Conservation (phyloP, 2,329 filamentous ascomycete species). For the Sclerotinia sclerotiorum region DNA sequence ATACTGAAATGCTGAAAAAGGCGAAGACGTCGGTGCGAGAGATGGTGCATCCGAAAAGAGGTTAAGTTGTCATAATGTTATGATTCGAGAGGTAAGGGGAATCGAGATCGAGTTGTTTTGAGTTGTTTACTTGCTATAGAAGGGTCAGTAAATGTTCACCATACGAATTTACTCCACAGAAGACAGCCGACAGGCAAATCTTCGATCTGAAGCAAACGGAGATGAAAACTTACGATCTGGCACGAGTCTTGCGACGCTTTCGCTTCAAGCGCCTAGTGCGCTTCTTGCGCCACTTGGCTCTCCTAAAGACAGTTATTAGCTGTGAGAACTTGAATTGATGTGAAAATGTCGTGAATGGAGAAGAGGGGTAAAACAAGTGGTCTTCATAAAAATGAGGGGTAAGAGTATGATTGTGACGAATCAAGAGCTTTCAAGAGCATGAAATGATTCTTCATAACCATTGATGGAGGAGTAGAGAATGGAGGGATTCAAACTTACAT, state of each 20-base stretch:
- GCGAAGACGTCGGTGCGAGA: conserved; percentile 41
- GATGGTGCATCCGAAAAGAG: conserved; percentile 39
- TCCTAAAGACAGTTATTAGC: conserved; percentile 47
- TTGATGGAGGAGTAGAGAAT: neutral
- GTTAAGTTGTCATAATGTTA: conserved; percentile 42
- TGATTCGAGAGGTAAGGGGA: conserved; percentile 38
- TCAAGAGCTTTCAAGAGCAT: neutral
- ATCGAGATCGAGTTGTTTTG: conserved; percentile 46
- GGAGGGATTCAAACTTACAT: conserved; percentile 10
- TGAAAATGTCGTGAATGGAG: neutral
- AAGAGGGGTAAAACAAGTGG: neutral
- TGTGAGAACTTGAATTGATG: conserved; percentile 8
- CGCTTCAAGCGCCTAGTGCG: conserved; percentile 97
- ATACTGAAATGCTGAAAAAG: conserved; percentile 41
- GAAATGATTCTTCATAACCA: neutral
- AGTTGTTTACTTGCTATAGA: conserved; percentile 47
- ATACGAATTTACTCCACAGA: neutral
- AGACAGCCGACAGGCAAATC: conserved; percentile 12
- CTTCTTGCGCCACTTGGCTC: conserved; percentile 99
- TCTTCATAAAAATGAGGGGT: neutral
- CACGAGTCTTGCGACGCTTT: conserved; percentile 99
- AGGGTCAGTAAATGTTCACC: conserved; percentile 27
- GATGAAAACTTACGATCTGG: conserved; percentile 76
- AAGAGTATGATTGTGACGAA: neutral
- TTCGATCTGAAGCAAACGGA: neutral